Evolutionary conservation across 805 yeast genomes (phyloP), one percentile per base, ranked within the genome.

Genomic region (Candida xiaguanensis): DNA sequence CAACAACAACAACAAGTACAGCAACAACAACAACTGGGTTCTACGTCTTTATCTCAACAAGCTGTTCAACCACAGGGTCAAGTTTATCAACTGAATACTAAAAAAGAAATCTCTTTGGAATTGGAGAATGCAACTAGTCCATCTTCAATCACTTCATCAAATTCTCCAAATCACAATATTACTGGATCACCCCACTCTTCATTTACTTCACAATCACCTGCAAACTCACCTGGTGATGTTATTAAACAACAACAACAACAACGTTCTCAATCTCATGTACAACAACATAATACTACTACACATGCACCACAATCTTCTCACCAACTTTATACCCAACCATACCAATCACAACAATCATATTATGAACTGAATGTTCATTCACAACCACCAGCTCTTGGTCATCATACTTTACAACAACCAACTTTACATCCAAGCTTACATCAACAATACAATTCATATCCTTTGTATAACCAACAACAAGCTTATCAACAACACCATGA

Each of bases 161-260:
- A 53, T 20, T 58, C 59, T 27, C 43, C 56, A n/a, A 46, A 50
- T 3, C 16, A 27, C 18, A 46, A 57, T 12, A 40, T 43, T 29
- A 55, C 50, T 38, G 64, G 53, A 20, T 59, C 66, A 17, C 70
- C 70, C 1, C 67, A 55, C 38, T 53, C 62, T 5, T 59, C 66
- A 4, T 63, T 61, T 45, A 61, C 70, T 3, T 61, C 67, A 22
- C 67, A 64, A 49, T 57, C 63, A 7, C 51, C 63, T 8, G 63
- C 56, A 15, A 62, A 59, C 53, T 63, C 68, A 13, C 70, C 70
- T 2, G 36, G 58, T 28, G 46, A 48, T 30, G 50, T 47, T 27
- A 23, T 13, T 2, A 37, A 38, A 25, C 39, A 40, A 29, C 32
- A 39, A 28, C 26, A 28, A 16, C 40, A 19, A 26, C 33, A 36